phyloP scores from a whole-genome alignment of 129 eudicot genomes.

The Lonicera japonica region DNA sequence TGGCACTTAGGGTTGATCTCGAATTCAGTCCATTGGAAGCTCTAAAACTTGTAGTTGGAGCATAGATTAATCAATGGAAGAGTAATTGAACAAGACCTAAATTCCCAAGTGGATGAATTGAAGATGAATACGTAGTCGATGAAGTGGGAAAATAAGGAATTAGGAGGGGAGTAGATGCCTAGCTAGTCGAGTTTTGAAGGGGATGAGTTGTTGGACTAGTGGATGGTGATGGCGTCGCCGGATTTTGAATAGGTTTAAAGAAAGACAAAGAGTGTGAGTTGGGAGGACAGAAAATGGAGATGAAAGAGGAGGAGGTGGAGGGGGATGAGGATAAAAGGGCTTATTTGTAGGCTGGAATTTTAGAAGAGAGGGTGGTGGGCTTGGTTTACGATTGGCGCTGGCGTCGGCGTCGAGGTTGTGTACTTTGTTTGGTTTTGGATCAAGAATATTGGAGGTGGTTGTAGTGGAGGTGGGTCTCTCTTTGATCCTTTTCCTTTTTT shows the following conservation, averaged over 20 bases:
- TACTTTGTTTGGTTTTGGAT: too few relatives aligned
- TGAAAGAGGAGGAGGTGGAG: constrained; percentile 7
- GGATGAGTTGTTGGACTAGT: constrained; percentile 59
- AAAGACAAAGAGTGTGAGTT: constrained; percentile 37
- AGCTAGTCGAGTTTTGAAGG: constrained; percentile 84
- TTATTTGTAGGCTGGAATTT: not conserved
- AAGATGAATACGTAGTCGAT: constrained; percentile 83
- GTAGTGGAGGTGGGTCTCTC: too few relatives aligned
- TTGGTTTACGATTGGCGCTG: not conserved
- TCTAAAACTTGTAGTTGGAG: constrained; percentile 66
- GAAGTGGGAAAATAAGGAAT: constrained; percentile 47
- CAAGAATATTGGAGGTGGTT: too few relatives aligned
- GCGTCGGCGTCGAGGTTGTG: too few relatives aligned
- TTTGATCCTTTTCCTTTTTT: too few relatives aligned
- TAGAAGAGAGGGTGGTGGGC: not conserved
- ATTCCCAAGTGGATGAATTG: constrained; percentile 53
- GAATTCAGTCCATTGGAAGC: constrained; percentile 65
- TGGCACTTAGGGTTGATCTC: constrained; percentile 52
- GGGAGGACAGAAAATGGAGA: constrained; percentile 18
- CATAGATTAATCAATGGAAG: constrained; percentile 64
- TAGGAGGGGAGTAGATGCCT: constrained; percentile 82
- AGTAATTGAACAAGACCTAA: constrained; percentile 73
- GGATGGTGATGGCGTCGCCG: constrained; percentile 48
- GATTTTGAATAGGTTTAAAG: constrained; percentile 38
- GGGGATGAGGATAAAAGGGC: constrained; percentile 16